Evolutionary conservation across 1,284 basidiomycete genomes (phyloP).

Genomic region (Sanghuangporus sanghuang): DNA sequence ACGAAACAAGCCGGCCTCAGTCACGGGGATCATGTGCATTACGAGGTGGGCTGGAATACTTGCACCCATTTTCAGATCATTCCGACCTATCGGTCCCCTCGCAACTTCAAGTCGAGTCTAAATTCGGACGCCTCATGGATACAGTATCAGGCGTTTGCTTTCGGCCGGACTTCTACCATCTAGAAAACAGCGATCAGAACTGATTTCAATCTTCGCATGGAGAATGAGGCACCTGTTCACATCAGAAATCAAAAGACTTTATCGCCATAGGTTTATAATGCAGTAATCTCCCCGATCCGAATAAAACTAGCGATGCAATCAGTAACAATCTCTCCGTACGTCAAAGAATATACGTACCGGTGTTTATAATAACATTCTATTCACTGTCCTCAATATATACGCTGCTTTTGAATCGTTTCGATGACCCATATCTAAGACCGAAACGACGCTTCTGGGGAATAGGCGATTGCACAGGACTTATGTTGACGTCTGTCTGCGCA

Average conservation of each 20-base stretch:
- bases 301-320: not conserved
- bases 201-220: not conserved
- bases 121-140: not conserved
- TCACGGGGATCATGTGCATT: not conserved
- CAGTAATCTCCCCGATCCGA: not conserved
- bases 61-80: not conserved
- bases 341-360: not conserved
- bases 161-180: not conserved
- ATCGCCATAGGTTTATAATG: not conserved
- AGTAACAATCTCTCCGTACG: not conserved
- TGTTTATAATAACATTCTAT: not conserved
- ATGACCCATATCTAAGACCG: not conserved
- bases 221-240: not conserved
- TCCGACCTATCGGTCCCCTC: not conserved
- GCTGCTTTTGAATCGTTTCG: slow-evolving; percentile 6
- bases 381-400: slow-evolving; percentile 13
- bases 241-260: not conserved
- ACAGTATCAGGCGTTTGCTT: not conserved
- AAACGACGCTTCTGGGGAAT: not conserved
- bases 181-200: not conserved
- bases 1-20: not conserved
- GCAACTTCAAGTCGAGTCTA: not conserved
- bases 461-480: not conserved
- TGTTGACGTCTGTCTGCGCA: not conserved
- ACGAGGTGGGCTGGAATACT: not conserved